Conservation (phyloP, 2,329 filamentous ascomycete genomes). For the Ophiostoma sp. region DNA sequence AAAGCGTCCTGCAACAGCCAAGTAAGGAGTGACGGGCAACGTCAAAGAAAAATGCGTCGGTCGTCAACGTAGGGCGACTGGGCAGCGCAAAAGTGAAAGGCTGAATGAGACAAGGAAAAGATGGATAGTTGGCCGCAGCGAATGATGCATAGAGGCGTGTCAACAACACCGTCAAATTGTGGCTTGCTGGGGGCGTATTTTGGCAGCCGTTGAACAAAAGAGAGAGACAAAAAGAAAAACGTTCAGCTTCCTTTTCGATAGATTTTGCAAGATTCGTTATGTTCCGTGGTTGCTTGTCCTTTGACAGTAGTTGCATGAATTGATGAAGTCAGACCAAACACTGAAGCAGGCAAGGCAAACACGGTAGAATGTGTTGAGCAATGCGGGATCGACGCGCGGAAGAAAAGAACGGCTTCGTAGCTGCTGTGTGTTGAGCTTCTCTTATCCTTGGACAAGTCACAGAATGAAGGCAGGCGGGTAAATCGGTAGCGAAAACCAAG, state of each 20-base stretch:
- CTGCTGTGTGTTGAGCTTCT: background rate
- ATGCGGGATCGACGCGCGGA: slow-evolving; percentile 26
- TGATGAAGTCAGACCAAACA: slow-evolving; percentile 34
- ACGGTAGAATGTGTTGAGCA: slow-evolving; percentile 27
- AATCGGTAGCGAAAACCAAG: background rate
- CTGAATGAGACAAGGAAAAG: background rate
- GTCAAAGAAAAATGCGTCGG: slow-evolving; percentile 18
- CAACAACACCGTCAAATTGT: background rate
- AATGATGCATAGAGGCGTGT: slow-evolving; percentile 17
- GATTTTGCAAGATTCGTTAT: background rate
- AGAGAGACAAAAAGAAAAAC: background rate
- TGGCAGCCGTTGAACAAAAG: background rate
- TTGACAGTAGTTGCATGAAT: slow-evolving; percentile 33
- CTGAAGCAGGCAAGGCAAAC: slow-evolving; percentile 28
- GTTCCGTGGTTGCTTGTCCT: background rate
- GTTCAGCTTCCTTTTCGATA: background rate
- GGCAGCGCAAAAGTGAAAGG: background rate
- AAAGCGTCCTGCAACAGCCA: slow-evolving; percentile 22
- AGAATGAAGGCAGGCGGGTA: slow-evolving; percentile 12
- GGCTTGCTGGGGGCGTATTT: slow-evolving; percentile 15
- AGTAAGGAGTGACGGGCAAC: slow-evolving; percentile 1
- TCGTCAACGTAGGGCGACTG: slow-evolving; percentile 9
- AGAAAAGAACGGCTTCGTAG: slow-evolving; percentile 9
- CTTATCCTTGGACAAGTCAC: background rate
- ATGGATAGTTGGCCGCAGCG: background rate